These are phyloP conservation scores for Ophiobolus disseminans DNA, from an alignment of 2,329 filamentous ascomycete species.

Conservation along the genomic window DNA sequence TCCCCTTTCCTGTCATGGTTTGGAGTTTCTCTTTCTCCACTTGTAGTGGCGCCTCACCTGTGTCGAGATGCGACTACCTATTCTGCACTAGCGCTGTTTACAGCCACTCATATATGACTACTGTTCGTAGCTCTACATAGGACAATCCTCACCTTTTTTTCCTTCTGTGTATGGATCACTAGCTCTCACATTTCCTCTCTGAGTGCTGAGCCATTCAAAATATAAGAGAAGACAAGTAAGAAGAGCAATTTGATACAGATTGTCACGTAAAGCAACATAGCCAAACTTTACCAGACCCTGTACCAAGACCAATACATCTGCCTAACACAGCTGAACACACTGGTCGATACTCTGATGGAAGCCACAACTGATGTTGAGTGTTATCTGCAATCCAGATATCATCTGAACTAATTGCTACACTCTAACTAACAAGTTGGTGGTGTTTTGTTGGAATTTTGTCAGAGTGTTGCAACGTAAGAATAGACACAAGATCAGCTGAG, in stretches of 20 bases:
- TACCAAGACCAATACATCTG: slow-evolving; percentile 4
- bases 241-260: not conserved
- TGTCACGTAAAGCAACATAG: not conserved
- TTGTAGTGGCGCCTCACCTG: no score
- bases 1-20: no score
- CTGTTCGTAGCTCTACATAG: no score
- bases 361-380: slow-evolving; percentile 3
- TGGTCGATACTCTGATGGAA: slow-evolving; percentile 6
- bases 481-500: not conserved
- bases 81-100: no score
- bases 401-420: not conserved
- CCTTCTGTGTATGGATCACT: no score
- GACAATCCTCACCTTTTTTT: no score
- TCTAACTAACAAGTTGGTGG: not conserved
- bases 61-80: no score
- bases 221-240: not conserved
- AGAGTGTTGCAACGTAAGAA: not conserved
- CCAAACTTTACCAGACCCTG: no score
- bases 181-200: no score
- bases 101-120: no score
- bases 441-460: not conserved
- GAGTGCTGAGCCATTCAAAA: no score
- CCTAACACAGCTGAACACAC: not conserved
- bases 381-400: slow-evolving; percentile 2
- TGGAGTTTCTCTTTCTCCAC: no score